Evolutionary conservation across 83 land plant genomes (phyloP).

Genomic region (Diphasiastrum complanatum): DNA sequence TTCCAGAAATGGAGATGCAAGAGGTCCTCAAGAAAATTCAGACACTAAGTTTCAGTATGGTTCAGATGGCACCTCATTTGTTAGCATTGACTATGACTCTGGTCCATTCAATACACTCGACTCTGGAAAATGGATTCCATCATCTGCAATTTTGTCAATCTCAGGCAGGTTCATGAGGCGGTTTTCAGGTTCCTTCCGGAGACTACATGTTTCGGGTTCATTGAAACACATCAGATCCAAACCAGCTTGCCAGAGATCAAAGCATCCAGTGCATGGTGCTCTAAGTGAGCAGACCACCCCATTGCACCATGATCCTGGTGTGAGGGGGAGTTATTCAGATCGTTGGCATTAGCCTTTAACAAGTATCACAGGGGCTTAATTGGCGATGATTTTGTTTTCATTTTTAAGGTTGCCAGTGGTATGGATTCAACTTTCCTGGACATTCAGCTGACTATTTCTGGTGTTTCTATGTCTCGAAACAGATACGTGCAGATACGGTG

Average conservation of each 20-base stretch:
- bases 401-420: too few relatives aligned
- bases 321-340: neutral
- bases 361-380: too few relatives aligned
- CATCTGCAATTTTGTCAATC: conserved; percentile 27
- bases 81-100: conserved; percentile 24
- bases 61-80: conserved; percentile 13
- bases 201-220: conserved; percentile 46
- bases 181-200: conserved; percentile 38
- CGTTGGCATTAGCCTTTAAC: conserved; percentile 18
- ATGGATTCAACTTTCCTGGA: too few relatives aligned
- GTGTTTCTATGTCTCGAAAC: too few relatives aligned
- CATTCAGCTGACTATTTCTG: too few relatives aligned
- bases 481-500: too few relatives aligned
- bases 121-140: conserved; percentile 20
- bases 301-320: conserved; percentile 7
- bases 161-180: conserved; percentile 19
- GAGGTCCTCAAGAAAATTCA: conserved; percentile 10
- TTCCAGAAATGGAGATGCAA: conserved; percentile 16
- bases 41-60: conserved; percentile 10
- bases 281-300: conserved; percentile 49
- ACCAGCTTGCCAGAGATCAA: conserved; percentile 36
- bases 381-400: too few relatives aligned
- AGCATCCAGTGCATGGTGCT: conserved; percentile 33
- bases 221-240: conserved; percentile 20
- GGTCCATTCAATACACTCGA: conserved; percentile 17